Evolutionary conservation across 441 rosid species (phyloP), one percentile per base, ranked within the genome.

Genomic region (Pelargonium citronellum): DNA sequence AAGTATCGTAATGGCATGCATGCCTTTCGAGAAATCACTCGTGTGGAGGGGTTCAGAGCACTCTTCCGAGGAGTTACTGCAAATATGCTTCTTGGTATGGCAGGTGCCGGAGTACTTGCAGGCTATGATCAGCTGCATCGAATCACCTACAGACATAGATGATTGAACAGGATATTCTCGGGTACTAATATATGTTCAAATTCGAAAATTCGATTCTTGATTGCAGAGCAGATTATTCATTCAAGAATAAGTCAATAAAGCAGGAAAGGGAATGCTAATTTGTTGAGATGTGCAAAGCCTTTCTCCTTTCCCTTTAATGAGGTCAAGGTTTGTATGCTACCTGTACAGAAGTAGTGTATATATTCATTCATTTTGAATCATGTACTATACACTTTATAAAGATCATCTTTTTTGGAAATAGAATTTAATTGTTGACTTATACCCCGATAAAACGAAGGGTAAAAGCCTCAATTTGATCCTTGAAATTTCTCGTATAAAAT

Each of bases 61-160:
- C 80, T 95, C n/a, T 95, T 74, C 63, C 86, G 89, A 74, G 99
- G 95, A 61, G 96, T 87, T 66, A 78, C 94, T 34, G 97, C 99
- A 7, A 95, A 92, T 68, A 91, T 95, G 90, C 96, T 95, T 75
- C 85, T 86, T n/a, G 96, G 97, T 43, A 79, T 90, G 71, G 98
- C 98, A 7, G 99, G 98, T 66, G 99, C 97, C 19, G 97, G 97
- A 63, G 97, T 87, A 64, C 92, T 92, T 70, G 91, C 99, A 5
- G 92, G 99, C 27, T 90, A 91, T 70, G 99, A 91, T 85, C 91
- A 87, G 72, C 89, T 95, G 72, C 90, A 90, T 67, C 83, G 77
- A 76, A 72, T 89, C 64, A 95, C 92, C 61, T 47, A 13, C 53
- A 77, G 75, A 74, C 83, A 62, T 0, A 49, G 17, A 49, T 49